Base-by-base conservation (phyloP, 1,284 basidiomycete species). In the Sphagnurus paluster region DNA sequence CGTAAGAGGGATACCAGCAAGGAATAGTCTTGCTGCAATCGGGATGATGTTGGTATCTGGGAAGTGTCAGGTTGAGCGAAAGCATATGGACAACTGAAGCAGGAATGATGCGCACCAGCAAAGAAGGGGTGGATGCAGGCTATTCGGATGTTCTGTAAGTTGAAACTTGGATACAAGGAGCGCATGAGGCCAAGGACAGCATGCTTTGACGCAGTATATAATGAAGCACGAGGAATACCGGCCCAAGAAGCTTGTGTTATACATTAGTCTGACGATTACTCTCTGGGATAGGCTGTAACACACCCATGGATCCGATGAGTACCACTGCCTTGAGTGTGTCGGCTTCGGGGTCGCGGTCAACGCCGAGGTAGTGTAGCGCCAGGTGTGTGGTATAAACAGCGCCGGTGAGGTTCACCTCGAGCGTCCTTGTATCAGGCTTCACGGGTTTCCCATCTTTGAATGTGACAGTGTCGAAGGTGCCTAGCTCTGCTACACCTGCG, bases 281-380 rank as follows among this genome's bases (percentile, higher is more conserved):
- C 21, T 30, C 28, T 25, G 17, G 20, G 25, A 38, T 6, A 21
- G 14, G 30, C 23, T 25, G 14, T 26, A 9, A 56, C 66, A 23
- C 49, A 76, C 77, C 73, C 62, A 82, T 74, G 8, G 79, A 82
- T 9, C 79, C 80, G 29, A 82, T 67, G 16, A 83, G 60, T 25
- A 82, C 65, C 25, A 83, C 53, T 3, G 77, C 61, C 54, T 80
- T 80, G 36, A 77, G 58, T 24, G 67, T 63, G 25, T 61, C 63
- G 29, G 59, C 36, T 11, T 29, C 35, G 16, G 33, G 54, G 19
- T 56, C 63, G 13, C 66, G 58, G 29, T 70, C 70, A 8, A 70
- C 50, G 30, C 58, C 59, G 13, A 83, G 61, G 55, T 80, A 81
- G 54, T 80, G 71, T 17, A 72, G 55, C 4, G 75, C 76, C 24